These are phyloP conservation scores for Mycosphaerella arachidis DNA, from an alignment of 2,329 filamentous ascomycete species.

Conservation along the genomic window DNA sequence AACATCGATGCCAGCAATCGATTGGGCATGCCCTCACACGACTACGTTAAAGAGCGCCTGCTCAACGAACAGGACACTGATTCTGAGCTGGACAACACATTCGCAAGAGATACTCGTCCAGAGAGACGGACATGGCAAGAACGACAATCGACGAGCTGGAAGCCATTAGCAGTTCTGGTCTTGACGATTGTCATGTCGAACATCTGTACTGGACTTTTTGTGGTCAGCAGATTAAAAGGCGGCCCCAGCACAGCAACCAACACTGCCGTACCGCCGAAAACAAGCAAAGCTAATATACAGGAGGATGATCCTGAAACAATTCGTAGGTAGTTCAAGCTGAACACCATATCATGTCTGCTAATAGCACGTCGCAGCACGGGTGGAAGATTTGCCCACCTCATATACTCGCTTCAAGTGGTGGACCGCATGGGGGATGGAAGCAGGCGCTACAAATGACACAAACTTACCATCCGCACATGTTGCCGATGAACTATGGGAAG, in stretches of 20 bases:
- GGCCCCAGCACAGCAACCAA: neutral
- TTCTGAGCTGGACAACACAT: neutral
- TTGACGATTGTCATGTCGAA: neutral
- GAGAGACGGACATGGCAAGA: neutral
- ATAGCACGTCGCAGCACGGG: neutral
- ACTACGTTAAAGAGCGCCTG: neutral
- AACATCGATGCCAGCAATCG: no score
- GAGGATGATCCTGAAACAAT: neutral
- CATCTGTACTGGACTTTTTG: neutral
- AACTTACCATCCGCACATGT: neutral
- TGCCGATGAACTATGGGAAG: constrained; percentile 9
- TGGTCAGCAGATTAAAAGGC: neutral
- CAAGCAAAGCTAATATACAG: neutral
- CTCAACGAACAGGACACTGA: neutral
- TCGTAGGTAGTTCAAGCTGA: neutral
- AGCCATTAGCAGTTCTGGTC: neutral
- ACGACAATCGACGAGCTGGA: neutral
- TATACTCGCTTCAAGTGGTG: constrained; percentile 6
- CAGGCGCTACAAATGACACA: constrained; percentile 4
- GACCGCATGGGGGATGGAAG: neutral
- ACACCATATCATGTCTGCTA: neutral
- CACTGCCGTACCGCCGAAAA: neutral
- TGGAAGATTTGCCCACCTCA: neutral
- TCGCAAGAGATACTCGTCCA: neutral
- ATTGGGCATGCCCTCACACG: neutral